Base-by-base conservation (phyloP, 2,329 filamentous ascomycete genomes). In the Thyridium curvatum region DNA sequence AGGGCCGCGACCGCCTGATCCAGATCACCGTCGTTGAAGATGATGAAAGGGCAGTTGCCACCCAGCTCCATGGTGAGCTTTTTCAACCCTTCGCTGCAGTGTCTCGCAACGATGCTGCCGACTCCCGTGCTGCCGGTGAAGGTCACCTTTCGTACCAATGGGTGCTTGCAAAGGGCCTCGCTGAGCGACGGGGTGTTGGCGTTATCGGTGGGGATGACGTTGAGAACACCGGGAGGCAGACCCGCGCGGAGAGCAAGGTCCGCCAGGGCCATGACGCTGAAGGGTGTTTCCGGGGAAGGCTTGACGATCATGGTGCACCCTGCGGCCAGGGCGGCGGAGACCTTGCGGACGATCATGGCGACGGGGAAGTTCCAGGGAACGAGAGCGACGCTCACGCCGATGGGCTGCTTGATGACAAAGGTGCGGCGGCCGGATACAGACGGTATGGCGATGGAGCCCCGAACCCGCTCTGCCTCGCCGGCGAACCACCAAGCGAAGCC, bases 331-430 rank as follows among this genome's bases (percentile, higher is more conserved):
- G 83, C 83, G 35, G 83, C 84, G 42, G 74, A 82, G 45, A 87
- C 80, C 77, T 94, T 94, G 87, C 87, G 93, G 38, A 76, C 73
- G 59, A 74, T 74, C 84, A 90, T 90, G 56, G 85, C 76, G 34
- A 91, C 68, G 8, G 86, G 86, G 68, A 88, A 91, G 71, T 91
- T 91, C 86, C 86, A 90, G 45, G 86, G 86, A 53, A 93, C 91
- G 57, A 91, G 90, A 63, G 93, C 86, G 55, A 82, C 88, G 61
- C 86, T 89, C 43, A 89, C 84, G 61, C 84, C 84, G 47, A 85
- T 71, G 1, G 82, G 82, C 56, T 86, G 82, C 63, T 89, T 89
- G 47, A 88, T 72, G 0, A 81, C 84, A 45, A 89, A 75, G 3
- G 82, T 69, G 10, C 83, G 69, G 7, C 84, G 66, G 26, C 77